These are phyloP conservation scores for Friedmanniomyces simplex DNA, from an alignment of 495 filamentous ascomycete species.

Conservation along the genomic window DNA sequence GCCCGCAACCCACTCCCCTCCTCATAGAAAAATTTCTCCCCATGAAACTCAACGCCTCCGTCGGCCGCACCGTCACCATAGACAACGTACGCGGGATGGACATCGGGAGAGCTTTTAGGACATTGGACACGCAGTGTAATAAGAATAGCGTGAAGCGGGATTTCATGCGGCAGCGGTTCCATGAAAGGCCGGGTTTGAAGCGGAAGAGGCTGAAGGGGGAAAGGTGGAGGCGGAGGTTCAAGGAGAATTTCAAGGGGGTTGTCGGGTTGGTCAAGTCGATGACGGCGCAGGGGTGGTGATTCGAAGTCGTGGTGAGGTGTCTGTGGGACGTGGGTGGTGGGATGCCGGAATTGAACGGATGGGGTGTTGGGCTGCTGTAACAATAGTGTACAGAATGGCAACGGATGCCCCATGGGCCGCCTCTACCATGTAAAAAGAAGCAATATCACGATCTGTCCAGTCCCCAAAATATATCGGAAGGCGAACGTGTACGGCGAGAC, in stretches of 20 bases:
- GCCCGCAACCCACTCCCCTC: not conserved
- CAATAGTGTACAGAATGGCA: too few relatives aligned
- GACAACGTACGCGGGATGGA: conserved; percentile 36
- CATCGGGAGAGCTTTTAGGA: conserved; percentile 42
- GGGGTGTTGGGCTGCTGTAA: too few relatives aligned
- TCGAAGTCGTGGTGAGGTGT: not conserved
- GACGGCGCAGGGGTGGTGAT: conserved; percentile 63
- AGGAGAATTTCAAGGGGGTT: conserved; percentile 50
- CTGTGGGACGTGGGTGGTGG: not conserved
- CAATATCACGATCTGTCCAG: too few relatives aligned
- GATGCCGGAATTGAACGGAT: not conserved
- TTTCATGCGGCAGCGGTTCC: conserved; percentile 44
- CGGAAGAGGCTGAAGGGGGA: conserved; percentile 57
- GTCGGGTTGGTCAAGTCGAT: conserved; percentile 52
- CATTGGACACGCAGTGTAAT: conserved; percentile 37
- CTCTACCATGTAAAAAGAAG: too few relatives aligned
- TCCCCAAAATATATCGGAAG: too few relatives aligned
- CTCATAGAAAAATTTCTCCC: conserved; percentile 16
- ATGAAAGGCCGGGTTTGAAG: conserved; percentile 65
- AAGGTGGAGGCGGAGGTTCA: conserved; percentile 58
- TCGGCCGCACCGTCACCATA: conserved; percentile 50
- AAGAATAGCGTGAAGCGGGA: conserved; percentile 47
- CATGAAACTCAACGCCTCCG: conserved; percentile 28
- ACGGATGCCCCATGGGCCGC: too few relatives aligned
- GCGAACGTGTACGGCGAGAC: too few relatives aligned